phyloP scores from a whole-genome alignment of 495 filamentous ascomycete species.

The Astrothelium subdiscretum region DNA sequence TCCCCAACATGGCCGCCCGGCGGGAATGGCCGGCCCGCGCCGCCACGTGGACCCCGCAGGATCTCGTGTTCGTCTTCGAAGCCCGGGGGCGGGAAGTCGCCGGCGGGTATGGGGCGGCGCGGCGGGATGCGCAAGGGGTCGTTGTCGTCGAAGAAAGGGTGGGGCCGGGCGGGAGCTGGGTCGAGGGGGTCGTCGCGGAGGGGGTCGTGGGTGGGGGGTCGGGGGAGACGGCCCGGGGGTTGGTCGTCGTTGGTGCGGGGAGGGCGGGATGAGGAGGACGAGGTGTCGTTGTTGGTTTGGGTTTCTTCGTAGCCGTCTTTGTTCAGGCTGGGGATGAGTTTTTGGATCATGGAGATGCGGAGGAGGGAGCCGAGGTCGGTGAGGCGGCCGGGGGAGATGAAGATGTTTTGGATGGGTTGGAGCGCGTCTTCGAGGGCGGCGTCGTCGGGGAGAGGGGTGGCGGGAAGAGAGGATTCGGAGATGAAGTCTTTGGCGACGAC shows the following conservation, averaged over 20 bases:
- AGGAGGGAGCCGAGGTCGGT: conserved; percentile 54
- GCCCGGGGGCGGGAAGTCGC: conserved; percentile 74
- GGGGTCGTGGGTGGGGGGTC: conserved; percentile 35
- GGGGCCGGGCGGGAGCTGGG: conserved; percentile 49
- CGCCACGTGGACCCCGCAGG: conserved; percentile 51
- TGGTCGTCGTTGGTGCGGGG: conserved; percentile 16
- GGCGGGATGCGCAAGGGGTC: conserved; percentile 54
- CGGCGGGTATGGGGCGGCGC: conserved; percentile 53
- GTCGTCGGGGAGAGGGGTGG: conserved; percentile 24
- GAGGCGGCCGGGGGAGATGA: conserved; percentile 60
- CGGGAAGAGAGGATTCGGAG: conserved; percentile 47
- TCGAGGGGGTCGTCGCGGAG: conserved; percentile 37
- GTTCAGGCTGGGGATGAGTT: conserved; percentile 56
- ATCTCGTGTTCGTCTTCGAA: conserved; percentile 94
- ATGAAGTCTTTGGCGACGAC: conserved; percentile 66
- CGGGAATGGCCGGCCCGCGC: conserved; percentile 28
- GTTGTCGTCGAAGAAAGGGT: conserved; percentile 55
- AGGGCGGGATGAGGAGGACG: conserved; percentile 1
- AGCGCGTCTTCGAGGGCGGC: conserved; percentile 18
- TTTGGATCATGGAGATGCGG: conserved; percentile 70
- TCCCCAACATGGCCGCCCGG: conserved; percentile 55
- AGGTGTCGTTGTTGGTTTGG: conserved; percentile 23
- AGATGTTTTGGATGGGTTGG: conserved; percentile 49
- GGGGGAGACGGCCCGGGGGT: conserved; percentile 23
- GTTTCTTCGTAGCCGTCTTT: conserved; percentile 65